Evolutionary conservation across 192 early-diverging fungal genomes (phyloP), one percentile per base, ranked within the genome.

Genomic region (Entrophospora sp.): DNA sequence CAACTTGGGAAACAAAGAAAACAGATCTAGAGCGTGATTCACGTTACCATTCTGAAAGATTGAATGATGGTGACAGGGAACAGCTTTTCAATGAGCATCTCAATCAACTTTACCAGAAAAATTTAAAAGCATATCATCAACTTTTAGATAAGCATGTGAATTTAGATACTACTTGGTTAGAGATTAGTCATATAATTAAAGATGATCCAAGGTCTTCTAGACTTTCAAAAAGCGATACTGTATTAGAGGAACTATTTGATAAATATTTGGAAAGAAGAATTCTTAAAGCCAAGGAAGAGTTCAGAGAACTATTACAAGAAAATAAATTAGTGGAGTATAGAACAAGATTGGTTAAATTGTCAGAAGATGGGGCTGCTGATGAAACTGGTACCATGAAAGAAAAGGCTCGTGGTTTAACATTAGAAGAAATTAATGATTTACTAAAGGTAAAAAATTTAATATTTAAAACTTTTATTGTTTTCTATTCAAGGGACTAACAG

Each of bases 291-390:
- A 66, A 70, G 22, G 16, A 38, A 12, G 77, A 73, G 31, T 69
- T 83, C 42, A 48, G 63, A 45, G 68, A 78, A 35, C 65, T 73
- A 14, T 58, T 83, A 34, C 36, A 42, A 48, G 81, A 83, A 64
- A 84, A 83, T 66, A 69, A 74, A 22, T 84, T 84, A 69, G 40
- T 84, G 3, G 66, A 71, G 61, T 83, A 82, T 71, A 73, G 82
- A 13, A 71, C 81, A 35, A 68, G 76, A 34, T 70, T 71, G 59
- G 75, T 77, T 53, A 77, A 77, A 58, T 59, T 79, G 24, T 66
- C 49, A 14, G 78, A 70, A 35, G 81, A 76, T 12, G 81, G 73
- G 5, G 78, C 77, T 37, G 52, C 25, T 12, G 62, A 43, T 24
- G 43, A 78, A 75, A 74, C 60, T 71, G 35, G 70, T 56, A 5